A percentile compares a stretch with the other conserved stretches of the same genome.
These are phyloP conservation scores for Eremothecium sinecaudum DNA, from an alignment of 1,139 yeast genomes.

Conservation along the genomic window DNA sequence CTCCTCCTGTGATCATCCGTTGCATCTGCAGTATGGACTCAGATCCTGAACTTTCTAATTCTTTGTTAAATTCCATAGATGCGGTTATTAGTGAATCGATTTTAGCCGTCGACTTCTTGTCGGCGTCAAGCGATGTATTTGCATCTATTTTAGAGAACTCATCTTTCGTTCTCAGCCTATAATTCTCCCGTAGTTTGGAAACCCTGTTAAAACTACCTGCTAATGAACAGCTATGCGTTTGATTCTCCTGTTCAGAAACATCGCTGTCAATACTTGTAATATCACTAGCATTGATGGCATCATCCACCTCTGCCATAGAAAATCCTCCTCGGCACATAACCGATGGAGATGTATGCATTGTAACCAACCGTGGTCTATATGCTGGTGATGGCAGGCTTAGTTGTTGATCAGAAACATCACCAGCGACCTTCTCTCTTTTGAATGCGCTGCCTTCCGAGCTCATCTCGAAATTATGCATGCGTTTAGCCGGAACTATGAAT, in stretches of 20 bases:
- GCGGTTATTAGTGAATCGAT: slow-evolving; percentile 20
- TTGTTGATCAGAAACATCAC: background rate
- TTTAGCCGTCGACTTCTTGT: slow-evolving; percentile 10
- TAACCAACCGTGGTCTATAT: background rate
- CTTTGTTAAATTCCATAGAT: slow-evolving; percentile 21
- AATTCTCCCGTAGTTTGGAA: slow-evolving; percentile 8
- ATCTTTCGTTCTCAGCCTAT: slow-evolving; percentile 13
- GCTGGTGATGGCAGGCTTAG: background rate
- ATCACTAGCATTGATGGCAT: background rate
- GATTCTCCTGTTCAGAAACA: slow-evolving; percentile 4
- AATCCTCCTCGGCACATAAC: background rate
- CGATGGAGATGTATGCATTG: slow-evolving; percentile 1
- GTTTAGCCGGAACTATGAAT: slow-evolving; percentile 56
- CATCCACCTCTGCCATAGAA: background rate
- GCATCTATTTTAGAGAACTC: slow-evolving; percentile 10
- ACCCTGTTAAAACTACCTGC: slow-evolving; percentile 5
- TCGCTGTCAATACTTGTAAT: background rate
- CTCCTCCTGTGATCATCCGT: slow-evolving; percentile 25
- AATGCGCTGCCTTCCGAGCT: slow-evolving; percentile 20
- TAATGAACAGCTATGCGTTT: slow-evolving; percentile 4
- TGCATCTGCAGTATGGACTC: slow-evolving; percentile 17
- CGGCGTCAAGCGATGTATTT: slow-evolving; percentile 5
- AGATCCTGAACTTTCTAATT: slow-evolving; percentile 17
- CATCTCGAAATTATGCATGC: slow-evolving; percentile 48
- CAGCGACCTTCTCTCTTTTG: slow-evolving; percentile 1